Percentiles rank a stretch among this genome's conserved stretches.
These are phyloP conservation scores for Exophiala sp. DNA, from an alignment of 2,329 filamentous ascomycete genomes.

Conservation along the genomic window DNA sequence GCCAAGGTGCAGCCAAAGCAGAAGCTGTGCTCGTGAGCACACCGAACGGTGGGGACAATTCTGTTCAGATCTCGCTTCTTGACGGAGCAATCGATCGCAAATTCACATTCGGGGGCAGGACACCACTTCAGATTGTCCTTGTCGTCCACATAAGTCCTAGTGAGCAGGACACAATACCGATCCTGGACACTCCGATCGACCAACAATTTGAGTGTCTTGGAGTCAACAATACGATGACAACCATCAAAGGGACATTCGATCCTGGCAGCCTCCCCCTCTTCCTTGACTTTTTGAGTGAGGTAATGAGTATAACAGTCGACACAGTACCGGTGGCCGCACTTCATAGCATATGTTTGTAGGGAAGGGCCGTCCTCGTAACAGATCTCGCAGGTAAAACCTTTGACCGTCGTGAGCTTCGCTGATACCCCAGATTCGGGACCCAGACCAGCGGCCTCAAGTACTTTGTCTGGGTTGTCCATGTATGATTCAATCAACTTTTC, in stretches of 20 bases:
- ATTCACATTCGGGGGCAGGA: conserved; percentile 93
- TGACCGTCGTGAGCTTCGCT: conserved; percentile 66
- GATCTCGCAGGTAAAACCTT: conserved; percentile 87
- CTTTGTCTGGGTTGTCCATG: conserved; percentile 80
- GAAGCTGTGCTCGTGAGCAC: conserved; percentile 79
- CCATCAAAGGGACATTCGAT: conserved; percentile 89
- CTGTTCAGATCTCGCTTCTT: conserved; percentile 82
- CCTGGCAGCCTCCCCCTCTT: conserved; percentile 89
- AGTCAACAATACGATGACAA: conserved; percentile 88
- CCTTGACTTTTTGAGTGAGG: conserved; percentile 84
- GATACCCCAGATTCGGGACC: conserved; percentile 59
- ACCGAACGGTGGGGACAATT: conserved; percentile 86
- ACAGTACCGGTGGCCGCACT: conserved; percentile 91
- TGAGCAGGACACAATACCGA: conserved; percentile 79
- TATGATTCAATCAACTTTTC: conserved; percentile 92
- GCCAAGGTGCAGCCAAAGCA: conserved; percentile 89
- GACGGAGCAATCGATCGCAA: conserved; percentile 81
- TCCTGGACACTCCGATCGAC: conserved; percentile 55
- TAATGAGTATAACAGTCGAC: conserved; percentile 91
- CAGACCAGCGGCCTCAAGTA: conserved; percentile 80
- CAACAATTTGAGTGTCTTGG: conserved; percentile 78
- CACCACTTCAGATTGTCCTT: conserved; percentile 97
- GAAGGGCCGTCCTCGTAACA: conserved; percentile 84
- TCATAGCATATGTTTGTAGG: conserved; percentile 85
- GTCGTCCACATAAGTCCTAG: conserved; percentile 93